Percentiles rank a stretch among this genome's conserved stretches.
These are phyloP conservation scores for Corchorus capsularis DNA, from an alignment of 345 rosid species.

Conservation along the genomic window DNA sequence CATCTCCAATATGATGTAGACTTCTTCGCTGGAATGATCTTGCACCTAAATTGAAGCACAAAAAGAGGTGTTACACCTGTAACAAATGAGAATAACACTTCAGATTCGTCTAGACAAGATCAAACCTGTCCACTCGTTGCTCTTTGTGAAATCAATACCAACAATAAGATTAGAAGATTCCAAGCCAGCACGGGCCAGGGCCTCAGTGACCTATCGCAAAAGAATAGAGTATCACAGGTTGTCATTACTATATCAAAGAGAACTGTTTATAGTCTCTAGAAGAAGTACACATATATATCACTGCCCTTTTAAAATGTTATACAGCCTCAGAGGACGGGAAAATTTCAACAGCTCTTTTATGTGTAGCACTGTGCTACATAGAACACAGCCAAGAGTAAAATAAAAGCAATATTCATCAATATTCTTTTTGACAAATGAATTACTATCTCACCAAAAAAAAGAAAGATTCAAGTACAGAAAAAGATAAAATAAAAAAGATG, in stretches of 20 bases:
- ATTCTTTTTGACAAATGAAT: not conserved
- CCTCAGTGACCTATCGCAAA: slow-evolving; percentile 53
- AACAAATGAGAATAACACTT: not conserved
- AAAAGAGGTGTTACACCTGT: not conserved
- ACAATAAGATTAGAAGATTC: slow-evolving; percentile 84
- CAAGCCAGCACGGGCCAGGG: slow-evolving; percentile 64
- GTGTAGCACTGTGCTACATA: no score
- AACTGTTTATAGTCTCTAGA: not conserved
- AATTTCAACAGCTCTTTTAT: no score
- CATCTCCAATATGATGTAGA: slow-evolving; percentile 61
- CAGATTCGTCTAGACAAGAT: not conserved
- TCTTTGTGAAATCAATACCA: slow-evolving; percentile 83
- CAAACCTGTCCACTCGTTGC: slow-evolving; percentile 87
- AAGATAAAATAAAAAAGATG: not conserved
- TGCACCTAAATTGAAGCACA: slow-evolving; percentile 41
- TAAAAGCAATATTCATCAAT: not conserved
- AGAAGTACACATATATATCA: not conserved
- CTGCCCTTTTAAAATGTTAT: not conserved
- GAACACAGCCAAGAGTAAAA: no score
- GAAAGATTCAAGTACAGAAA: not conserved
- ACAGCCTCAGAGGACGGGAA: not conserved
- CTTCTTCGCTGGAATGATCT: slow-evolving; percentile 68
- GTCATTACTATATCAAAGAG: not conserved
- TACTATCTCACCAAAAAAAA: not conserved
- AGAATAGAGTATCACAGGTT: not conserved